These are phyloP conservation scores for Cercospora canescens DNA, from an alignment of 2,329 filamentous ascomycete genomes.

Conservation along the genomic window DNA sequence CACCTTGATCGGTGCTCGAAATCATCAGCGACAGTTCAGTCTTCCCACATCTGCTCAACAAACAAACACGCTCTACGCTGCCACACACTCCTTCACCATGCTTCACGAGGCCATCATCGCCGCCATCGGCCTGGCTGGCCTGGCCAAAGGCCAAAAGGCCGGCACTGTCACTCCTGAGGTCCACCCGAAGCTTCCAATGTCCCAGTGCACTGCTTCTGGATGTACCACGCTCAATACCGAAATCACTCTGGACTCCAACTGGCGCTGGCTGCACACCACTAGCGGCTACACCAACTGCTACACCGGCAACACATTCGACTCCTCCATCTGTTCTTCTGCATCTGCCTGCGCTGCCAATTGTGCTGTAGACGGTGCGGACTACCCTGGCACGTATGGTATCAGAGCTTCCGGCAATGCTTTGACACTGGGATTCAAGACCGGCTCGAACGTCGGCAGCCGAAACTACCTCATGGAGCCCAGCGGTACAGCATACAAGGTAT, in stretches of 20 bases:
- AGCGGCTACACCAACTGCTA: slow-evolving; percentile 52
- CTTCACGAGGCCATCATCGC: neutral
- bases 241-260: slow-evolving; percentile 50
- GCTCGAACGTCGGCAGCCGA: slow-evolving; percentile 45
- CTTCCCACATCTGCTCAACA: neutral
- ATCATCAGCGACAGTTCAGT: neutral
- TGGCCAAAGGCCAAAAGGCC: slow-evolving; percentile 38
- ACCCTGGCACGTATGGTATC: slow-evolving; percentile 57
- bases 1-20: neutral
- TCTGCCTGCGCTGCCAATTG: slow-evolving; percentile 55
- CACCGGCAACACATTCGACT: slow-evolving; percentile 47
- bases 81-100: neutral
- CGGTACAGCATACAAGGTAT: slow-evolving; percentile 63
- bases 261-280: slow-evolving; percentile 51
- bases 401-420: slow-evolving; percentile 51
- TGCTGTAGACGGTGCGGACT: slow-evolving; percentile 58
- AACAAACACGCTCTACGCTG: neutral
- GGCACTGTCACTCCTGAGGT: slow-evolving; percentile 43
- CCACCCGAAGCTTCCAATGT: slow-evolving; percentile 40
- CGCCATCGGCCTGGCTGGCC: neutral
- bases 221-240: slow-evolving; percentile 39
- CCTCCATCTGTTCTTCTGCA: slow-evolving; percentile 41
- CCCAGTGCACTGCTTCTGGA: slow-evolving; percentile 40
- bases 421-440: slow-evolving; percentile 47
- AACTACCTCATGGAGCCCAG: slow-evolving; percentile 61